Conservation (phyloP, 306 rosid genomes). For the Carpinus viminea region DNA sequence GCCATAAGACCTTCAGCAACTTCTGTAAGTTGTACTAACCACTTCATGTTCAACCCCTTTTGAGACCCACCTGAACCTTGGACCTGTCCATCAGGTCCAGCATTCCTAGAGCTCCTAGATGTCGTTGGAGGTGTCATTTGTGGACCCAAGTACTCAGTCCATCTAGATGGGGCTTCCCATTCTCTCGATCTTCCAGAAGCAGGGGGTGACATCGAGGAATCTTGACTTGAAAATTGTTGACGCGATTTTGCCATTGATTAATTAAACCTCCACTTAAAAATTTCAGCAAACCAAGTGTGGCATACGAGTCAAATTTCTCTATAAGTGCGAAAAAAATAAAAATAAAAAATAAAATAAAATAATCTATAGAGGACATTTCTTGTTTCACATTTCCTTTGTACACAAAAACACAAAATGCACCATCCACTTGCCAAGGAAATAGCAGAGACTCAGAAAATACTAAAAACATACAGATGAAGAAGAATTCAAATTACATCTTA, state of each 20-base stretch:
- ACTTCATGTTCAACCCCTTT: slow-evolving; percentile 84
- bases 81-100: slow-evolving; percentile 61
- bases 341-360: not conserved
- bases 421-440: not conserved
- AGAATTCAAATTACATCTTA: not conserved
- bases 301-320: slow-evolving; percentile 27
- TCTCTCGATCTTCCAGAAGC: slow-evolving; percentile 71
- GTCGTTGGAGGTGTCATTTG: slow-evolving; percentile 67
- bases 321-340: not conserved
- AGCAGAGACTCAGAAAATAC: not conserved
- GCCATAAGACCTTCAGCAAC: slow-evolving; percentile 99
- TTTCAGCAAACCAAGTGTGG: slow-evolving; percentile 40
- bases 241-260: slow-evolving; percentile 71
- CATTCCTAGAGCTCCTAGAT: slow-evolving; percentile 60
- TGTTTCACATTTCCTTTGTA: slow-evolving; percentile 1
- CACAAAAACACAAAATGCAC: not conserved
- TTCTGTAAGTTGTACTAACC: slow-evolving; percentile 85
- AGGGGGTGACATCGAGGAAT: slow-evolving; percentile 77
- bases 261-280: slow-evolving; percentile 7
- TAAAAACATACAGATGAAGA: slow-evolving; percentile 17
- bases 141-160: slow-evolving; percentile 88
- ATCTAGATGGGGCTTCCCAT: slow-evolving; percentile 84
- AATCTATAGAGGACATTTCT: slow-evolving; percentile 10
- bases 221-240: slow-evolving; percentile 59
- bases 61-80: slow-evolving; percentile 61